These are phyloP conservation scores for Tulasnella sp. DNA, from an alignment of 768 basidiomycete genomes.

Conservation along the genomic window DNA sequence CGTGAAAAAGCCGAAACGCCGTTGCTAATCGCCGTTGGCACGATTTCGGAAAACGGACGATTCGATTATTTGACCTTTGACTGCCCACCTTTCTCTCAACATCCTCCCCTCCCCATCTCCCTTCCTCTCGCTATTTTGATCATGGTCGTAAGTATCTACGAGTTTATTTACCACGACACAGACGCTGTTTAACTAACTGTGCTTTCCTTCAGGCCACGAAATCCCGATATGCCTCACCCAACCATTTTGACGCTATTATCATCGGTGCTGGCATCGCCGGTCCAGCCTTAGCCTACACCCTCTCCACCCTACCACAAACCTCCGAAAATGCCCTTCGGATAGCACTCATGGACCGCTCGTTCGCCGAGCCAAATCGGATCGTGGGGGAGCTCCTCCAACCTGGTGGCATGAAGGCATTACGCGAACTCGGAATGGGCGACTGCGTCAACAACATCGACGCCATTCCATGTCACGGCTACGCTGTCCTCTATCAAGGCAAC, in stretches of 20 bases:
- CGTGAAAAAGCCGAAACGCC: not conserved
- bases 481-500: slow-evolving; percentile 53
- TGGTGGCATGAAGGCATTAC: slow-evolving; percentile 68
- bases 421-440: slow-evolving; percentile 60
- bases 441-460: slow-evolving; percentile 85
- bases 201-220: not conserved
- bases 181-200: not conserved
- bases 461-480: slow-evolving; percentile 73
- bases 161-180: not conserved
- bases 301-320: slow-evolving; percentile 42
- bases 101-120: not conserved
- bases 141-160: not conserved
- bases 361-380: slow-evolving; percentile 89
- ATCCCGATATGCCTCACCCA: not conserved
- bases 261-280: slow-evolving; percentile 92
- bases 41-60: not conserved
- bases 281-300: slow-evolving; percentile 72
- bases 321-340: slow-evolving; percentile 48
- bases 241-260: slow-evolving; percentile 54
- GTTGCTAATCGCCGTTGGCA: not conserved
- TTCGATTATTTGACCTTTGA: not conserved
- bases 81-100: not conserved
- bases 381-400: slow-evolving; percentile 97
- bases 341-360: slow-evolving; percentile 79
- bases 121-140: not conserved